A percentile compares a stretch with the other conserved stretches of the same genome.
Conservation (phyloP, 495 filamentous ascomycete species). For the Neurospora cerealis region DNA sequence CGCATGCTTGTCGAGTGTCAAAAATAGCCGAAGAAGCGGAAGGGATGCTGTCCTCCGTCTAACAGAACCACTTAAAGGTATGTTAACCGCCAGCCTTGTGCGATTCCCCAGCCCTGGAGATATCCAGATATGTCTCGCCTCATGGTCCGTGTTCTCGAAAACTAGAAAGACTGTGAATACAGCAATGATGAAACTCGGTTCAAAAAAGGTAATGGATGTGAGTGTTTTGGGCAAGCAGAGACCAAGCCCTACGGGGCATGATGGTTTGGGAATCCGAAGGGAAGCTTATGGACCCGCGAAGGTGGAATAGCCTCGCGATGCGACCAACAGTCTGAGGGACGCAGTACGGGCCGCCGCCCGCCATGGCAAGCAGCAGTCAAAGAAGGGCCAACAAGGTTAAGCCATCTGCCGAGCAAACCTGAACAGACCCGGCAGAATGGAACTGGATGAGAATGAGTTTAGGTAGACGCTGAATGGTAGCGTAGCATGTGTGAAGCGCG, state of each 20-base stretch:
- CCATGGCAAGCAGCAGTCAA: background rate
- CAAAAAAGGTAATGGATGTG: background rate
- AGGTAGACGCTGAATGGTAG: slow-evolving; percentile 2
- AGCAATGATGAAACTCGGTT: background rate
- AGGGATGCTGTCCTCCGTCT: background rate
- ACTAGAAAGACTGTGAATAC: background rate
- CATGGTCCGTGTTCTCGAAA: background rate
- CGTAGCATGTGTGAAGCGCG: background rate
- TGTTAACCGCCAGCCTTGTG: slow-evolving; percentile 17
- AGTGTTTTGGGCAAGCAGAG: background rate
- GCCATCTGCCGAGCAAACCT: background rate
- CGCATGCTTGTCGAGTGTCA: slow-evolving; percentile 9
- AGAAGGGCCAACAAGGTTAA: background rate
- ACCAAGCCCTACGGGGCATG: background rate
- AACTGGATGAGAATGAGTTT: slow-evolving; percentile 10
- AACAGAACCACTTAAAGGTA: background rate
- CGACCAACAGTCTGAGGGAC: background rate
- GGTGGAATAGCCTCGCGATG: background rate
- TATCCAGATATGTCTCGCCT: background rate
- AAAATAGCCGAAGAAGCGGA: slow-evolving; percentile 6
- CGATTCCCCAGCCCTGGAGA: background rate
- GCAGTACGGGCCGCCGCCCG: background rate
- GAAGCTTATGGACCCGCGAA: background rate
- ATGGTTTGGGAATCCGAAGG: background rate
- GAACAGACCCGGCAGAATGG: slow-evolving; percentile 16